Evolutionary conservation across 768 basidiomycete genomes (phyloP).

Genomic region (Crassisporium funariophilum): DNA sequence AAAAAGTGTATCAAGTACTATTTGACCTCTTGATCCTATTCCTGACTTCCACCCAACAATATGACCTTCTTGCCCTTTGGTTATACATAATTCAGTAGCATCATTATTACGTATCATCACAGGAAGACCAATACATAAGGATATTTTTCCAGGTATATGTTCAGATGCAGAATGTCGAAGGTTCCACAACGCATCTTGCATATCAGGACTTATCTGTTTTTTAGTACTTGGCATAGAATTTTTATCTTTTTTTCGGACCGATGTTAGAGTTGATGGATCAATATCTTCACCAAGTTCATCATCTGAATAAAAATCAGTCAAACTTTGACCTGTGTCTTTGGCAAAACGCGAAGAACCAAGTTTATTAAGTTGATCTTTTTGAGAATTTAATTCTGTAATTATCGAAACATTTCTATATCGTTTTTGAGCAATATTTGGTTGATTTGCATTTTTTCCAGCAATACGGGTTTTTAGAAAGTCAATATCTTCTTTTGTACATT

Average conservation of each 20-base stretch:
- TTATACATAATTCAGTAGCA: constrained; percentile 34
- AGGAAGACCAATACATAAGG: constrained; percentile 33
- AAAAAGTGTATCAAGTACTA: constrained; percentile 29
- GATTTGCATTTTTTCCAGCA: constrained; percentile 4
- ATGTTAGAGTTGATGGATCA: too few relatives aligned
- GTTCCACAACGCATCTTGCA: constrained; percentile 19
- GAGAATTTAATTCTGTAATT: constrained; percentile 30
- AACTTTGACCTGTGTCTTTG: constrained; percentile 21
- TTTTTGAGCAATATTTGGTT: not conserved
- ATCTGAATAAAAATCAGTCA: constrained; percentile 30
- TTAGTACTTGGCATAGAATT: not conserved
- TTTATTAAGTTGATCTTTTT: constrained; percentile 34
- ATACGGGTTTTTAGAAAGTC: constrained; percentile 24
- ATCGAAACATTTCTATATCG: constrained; percentile 32
- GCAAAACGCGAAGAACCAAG: constrained; percentile 30
- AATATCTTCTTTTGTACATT: constrained; percentile 25
- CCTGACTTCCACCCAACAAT: constrained; percentile 17
- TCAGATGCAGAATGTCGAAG: constrained; percentile 14
- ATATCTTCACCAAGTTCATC: constrained; percentile 20
- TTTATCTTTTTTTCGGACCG: too few relatives aligned
- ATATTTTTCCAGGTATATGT: constrained; percentile 26
- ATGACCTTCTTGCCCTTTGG: constrained; percentile 28
- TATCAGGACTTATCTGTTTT: not conserved
- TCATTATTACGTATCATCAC: constrained; percentile 34
- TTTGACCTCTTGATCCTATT: constrained; percentile 7